Evolutionary conservation across 2,329 filamentous ascomycete genomes (phyloP), one percentile per base, ranked within the genome.

Genomic region (Aspergillus sojae): DNA sequence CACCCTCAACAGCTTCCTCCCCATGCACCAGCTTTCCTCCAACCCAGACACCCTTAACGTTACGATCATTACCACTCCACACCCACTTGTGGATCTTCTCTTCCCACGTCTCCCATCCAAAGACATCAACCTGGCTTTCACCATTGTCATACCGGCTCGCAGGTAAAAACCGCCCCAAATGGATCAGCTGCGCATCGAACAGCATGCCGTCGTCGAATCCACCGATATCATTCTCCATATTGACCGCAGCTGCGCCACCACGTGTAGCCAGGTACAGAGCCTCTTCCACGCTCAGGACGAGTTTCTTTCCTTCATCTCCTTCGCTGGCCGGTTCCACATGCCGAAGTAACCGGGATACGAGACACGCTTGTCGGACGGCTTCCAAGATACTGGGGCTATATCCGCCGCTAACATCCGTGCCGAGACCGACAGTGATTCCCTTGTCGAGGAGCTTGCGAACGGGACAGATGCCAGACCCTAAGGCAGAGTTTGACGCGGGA

Each of bases 81-180:
- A 98, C 83, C 95, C 95, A 99, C 83, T 99, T 99, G 58, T 92
- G 91, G 12, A 98, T 80, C 72, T 83, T 87, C 72, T 98, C 92
- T 45, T 90, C 87, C 92, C 91, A 96, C n/a, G 74, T 86, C 84
- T 98, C 94, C 86, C 90, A 93, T 1, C 93, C 94, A 81, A 97
- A 99, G 0, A 97, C 77, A 77, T 97, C 93, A 0, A 97, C 92
- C 7, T n/a, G 57, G 54, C 89, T 88, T 0, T 90, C 89, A 1
- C 80, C 79, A 82, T 3, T 81, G 77, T 5, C 79, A 79, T 1
- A 80, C 79, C 1, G 74, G n/a, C 39, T 28, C 1, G 21, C 48
- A 14, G 53, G 30, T n/a, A 7, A 11, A 11, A 26, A 57, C 62
- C 19, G 66, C 10, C 87, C 83, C 1, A 97, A 77, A 11, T 84